phyloP scores from a whole-genome alignment of 495 filamentous ascomycete species.

The Viridothelium virens region DNA sequence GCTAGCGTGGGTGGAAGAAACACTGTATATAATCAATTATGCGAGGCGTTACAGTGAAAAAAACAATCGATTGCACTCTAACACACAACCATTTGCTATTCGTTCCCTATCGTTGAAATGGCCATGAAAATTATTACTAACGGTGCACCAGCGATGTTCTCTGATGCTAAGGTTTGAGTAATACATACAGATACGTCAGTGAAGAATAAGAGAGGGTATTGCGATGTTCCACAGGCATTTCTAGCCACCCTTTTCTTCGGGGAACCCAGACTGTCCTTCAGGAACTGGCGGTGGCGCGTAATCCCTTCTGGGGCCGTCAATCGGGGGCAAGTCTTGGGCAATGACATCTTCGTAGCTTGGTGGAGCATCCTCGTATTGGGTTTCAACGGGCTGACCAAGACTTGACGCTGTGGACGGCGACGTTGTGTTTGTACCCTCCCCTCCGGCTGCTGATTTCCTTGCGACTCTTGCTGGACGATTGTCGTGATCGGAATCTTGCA shows the following conservation, averaged over 20 bases:
- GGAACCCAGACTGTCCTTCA: slow-evolving; percentile 20
- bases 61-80: background rate
- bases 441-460: background rate
- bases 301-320: slow-evolving; percentile 55
- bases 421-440: slow-evolving; percentile 11
- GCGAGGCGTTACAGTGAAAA: background rate
- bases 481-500: slow-evolving; percentile 35
- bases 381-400: slow-evolving; percentile 8
- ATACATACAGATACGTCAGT: background rate
- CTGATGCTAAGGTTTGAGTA: no score
- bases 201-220: background rate
- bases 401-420: slow-evolving; percentile 19
- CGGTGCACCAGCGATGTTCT: no score
- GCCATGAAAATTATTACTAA: no score
- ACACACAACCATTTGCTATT: background rate
- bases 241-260: slow-evolving; percentile 3
- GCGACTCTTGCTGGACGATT: slow-evolving; percentile 20
- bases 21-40: background rate
- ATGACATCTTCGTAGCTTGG: slow-evolving; percentile 63
- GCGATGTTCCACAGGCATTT: background rate
- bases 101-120: background rate
- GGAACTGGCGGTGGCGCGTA: slow-evolving; percentile 50
- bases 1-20: background rate
- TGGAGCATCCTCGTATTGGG: slow-evolving; percentile 35
- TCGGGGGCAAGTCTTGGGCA: slow-evolving; percentile 61